A percentile compares a stretch with the other conserved stretches of the same genome.
Evolutionary conservation across 2,329 filamentous ascomycete species (phyloP).

Genomic region (Pyrenochaeta sp.): DNA sequence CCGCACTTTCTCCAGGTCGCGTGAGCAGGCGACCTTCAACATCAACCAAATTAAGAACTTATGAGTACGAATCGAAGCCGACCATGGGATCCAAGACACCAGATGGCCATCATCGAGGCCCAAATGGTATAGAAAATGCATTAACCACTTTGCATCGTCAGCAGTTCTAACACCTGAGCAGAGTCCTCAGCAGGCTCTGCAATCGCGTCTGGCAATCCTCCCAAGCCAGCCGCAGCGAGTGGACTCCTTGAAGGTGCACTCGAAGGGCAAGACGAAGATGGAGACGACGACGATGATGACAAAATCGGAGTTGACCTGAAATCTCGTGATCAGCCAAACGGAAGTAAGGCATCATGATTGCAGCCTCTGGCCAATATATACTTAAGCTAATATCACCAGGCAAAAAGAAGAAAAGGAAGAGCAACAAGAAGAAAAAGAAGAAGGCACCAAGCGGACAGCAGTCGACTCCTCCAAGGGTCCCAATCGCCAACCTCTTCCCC

Average conservation of each 20-base stretch:
- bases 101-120: slow-evolving; percentile 44
- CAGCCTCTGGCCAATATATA: not conserved
- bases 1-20: too few relatives aligned
- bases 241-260: slow-evolving; percentile 47
- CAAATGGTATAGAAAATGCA: slow-evolving; percentile 36
- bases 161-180: slow-evolving; percentile 30
- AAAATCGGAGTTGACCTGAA: slow-evolving; percentile 47
- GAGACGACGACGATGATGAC: slow-evolving; percentile 58
- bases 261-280: slow-evolving; percentile 57
- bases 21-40: not conserved
- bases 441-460: slow-evolving; percentile 66
- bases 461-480: slow-evolving; percentile 75
- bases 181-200: slow-evolving; percentile 34
- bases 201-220: slow-evolving; percentile 42
- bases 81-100: slow-evolving; percentile 53
- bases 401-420: slow-evolving; percentile 76
- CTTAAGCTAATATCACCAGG: slow-evolving; percentile 30
- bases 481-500: slow-evolving; percentile 74
- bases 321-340: slow-evolving; percentile 24
- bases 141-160: not conserved
- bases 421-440: slow-evolving; percentile 77
- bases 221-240: slow-evolving; percentile 45
- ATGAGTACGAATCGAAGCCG: slow-evolving; percentile 1
- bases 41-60: not conserved
- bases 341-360: not conserved